A percentile compares a stretch with the other conserved stretches of the same genome.
Conservation (phyloP, 2,329 filamentous ascomycete species). For the Claviceps fusiformis region DNA sequence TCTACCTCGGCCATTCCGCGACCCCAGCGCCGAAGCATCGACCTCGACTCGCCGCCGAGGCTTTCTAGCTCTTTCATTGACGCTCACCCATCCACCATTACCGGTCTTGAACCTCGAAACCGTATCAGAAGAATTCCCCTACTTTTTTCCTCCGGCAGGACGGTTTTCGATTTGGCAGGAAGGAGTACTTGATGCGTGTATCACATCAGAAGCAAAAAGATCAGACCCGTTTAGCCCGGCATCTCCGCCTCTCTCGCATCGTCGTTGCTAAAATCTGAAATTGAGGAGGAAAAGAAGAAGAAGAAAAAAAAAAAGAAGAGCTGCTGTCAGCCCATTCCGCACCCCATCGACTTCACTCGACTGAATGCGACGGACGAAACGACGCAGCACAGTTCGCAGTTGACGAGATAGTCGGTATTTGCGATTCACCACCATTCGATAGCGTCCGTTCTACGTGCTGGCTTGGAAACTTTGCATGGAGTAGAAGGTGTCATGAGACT, state of each 20-base stretch:
- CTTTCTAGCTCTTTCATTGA: neutral
- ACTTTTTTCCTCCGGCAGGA: neutral
- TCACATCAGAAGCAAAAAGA: neutral
- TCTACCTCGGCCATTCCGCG: conserved; percentile 4
- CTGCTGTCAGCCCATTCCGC: neutral
- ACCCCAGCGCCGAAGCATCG: conserved; percentile 4
- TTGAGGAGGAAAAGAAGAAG: neutral
- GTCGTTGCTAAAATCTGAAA: neutral
- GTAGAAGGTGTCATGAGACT: neutral
- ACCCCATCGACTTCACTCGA: neutral
- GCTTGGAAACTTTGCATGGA: neutral
- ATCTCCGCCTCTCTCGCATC: neutral
- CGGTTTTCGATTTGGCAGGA: neutral
- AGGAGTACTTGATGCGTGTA: neutral
- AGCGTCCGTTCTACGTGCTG: neutral
- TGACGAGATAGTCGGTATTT: neutral
- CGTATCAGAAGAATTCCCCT: neutral
- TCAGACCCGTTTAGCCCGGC: neutral
- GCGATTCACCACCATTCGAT: neutral
- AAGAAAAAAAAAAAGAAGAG: too few species aligned
- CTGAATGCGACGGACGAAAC: neutral
- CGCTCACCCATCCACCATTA: neutral
- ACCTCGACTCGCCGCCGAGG: neutral
- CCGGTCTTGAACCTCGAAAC: neutral
- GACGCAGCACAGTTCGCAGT: neutral